phyloP scores from a whole-genome alignment of 2,329 filamentous ascomycete genomes.

The Penicillium sp. region DNA sequence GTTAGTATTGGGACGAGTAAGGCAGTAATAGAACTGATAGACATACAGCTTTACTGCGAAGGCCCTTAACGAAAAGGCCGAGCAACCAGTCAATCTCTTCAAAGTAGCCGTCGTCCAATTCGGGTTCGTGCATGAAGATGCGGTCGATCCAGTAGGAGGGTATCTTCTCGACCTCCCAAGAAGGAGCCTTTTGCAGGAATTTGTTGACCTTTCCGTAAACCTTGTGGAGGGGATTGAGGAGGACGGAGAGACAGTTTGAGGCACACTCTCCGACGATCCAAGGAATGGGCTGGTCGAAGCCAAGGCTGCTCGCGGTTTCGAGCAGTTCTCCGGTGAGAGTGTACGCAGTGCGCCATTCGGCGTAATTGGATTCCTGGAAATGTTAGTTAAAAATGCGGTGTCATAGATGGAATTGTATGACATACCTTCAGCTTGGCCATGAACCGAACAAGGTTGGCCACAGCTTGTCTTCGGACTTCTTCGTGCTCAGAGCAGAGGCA shows the following conservation, averaged over 20 bases:
- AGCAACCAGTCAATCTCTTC: constrained; percentile 75
- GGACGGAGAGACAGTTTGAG: constrained; percentile 65
- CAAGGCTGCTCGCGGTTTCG: constrained; percentile 66
- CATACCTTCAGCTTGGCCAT: constrained; percentile 52
- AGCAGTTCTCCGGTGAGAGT: constrained; percentile 76
- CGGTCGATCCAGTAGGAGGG: constrained; percentile 65
- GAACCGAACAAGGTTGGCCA: constrained; percentile 40
- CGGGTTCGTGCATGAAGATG: constrained; percentile 72
- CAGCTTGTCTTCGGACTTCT: constrained; percentile 76
- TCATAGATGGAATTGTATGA: not conserved
- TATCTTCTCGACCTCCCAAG: constrained; percentile 65
- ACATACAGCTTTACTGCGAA: constrained; percentile 55
- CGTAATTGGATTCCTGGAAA: constrained; percentile 64
- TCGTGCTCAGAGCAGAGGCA: constrained; percentile 74
- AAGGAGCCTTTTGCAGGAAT: constrained; percentile 75
- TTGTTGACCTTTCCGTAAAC: constrained; percentile 85
- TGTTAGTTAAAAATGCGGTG: not conserved
- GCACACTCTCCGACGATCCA: constrained; percentile 77
- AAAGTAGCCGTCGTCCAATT: constrained; percentile 71
- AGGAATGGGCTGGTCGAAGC: constrained; percentile 63
- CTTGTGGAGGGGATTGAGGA: constrained; percentile 74
- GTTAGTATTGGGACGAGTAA: constrained; percentile 9
- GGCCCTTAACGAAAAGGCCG: constrained; percentile 67
- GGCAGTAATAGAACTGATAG: not conserved
- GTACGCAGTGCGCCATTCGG: constrained; percentile 76